Percentiles rank a stretch among this genome's conserved stretches.
These are phyloP conservation scores for Puccinia novopanici DNA, from an alignment of 1,284 basidiomycete species.

Conservation along the genomic window DNA sequence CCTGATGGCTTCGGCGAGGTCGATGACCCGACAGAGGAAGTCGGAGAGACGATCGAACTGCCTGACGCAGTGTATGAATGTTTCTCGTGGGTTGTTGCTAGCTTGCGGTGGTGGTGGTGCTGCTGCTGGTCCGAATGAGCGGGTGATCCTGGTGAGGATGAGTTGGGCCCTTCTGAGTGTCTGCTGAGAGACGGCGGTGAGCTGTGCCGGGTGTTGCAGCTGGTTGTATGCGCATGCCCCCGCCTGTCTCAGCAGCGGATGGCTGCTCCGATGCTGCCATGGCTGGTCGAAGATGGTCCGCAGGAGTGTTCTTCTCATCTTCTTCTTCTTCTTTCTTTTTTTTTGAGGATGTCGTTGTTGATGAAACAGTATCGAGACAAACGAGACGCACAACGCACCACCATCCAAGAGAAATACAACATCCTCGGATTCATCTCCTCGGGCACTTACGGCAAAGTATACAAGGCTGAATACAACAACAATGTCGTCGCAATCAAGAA, in stretches of 20 bases:
- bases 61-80: conserved; percentile 5
- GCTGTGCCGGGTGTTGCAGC: neutral
- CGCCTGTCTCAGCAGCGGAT: no score
- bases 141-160: conserved; percentile 22
- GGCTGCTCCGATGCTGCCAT: neutral
- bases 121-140: neutral
- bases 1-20: conserved; percentile 24
- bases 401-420: conserved; percentile 64
- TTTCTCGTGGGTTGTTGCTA: neutral
- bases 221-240: neutral
- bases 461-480: conserved; percentile 68
- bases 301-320: neutral
- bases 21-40: conserved; percentile 40
- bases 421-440: conserved; percentile 97
- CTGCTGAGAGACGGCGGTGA: neutral
- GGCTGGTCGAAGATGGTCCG: neutral
- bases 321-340: no score
- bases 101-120: neutral
- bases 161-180: neutral
- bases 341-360: neutral
- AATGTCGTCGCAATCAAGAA: conserved; percentile 93
- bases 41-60: conserved; percentile 38
- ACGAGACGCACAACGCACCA: neutral
- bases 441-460: conserved; percentile 95
- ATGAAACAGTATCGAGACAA: conserved; percentile 32